A percentile compares a stretch with the other conserved stretches of the same genome.
Conservation (phyloP, 495 filamentous ascomycete genomes). For the Elasticomyces elasticus region DNA sequence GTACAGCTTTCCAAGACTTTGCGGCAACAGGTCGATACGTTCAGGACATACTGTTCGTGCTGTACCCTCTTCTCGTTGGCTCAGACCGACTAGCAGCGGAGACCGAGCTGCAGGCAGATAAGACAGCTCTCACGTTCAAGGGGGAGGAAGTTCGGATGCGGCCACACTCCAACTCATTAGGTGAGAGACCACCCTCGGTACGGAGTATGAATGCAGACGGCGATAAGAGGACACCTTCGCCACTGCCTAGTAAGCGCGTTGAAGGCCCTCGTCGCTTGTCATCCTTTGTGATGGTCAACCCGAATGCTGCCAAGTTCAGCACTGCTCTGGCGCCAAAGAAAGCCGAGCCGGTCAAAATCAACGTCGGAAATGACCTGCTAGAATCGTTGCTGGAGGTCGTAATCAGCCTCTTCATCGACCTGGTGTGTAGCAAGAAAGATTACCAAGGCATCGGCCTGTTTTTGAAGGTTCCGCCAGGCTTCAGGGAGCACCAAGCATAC, state of each 20-base stretch:
- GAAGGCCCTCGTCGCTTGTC: conserved; percentile 62
- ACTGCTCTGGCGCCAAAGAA: conserved; percentile 50
- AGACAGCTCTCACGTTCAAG: conserved; percentile 71
- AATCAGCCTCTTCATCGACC: conserved; percentile 68
- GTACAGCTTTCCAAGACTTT: conserved; percentile 68
- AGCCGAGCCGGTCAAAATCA: conserved; percentile 37
- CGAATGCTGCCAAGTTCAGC: conserved; percentile 56
- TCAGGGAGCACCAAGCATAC: conserved; percentile 84
- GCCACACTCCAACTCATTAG: conserved; percentile 52
- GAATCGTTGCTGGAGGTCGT: conserved; percentile 66
- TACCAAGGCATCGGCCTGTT: conserved; percentile 84
- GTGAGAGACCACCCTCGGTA: conserved; percentile 50
- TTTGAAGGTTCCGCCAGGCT: conserved; percentile 82
- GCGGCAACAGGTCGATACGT: conserved; percentile 66
- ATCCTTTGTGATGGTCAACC: conserved; percentile 78
- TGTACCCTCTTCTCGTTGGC: conserved; percentile 80
- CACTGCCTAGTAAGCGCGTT: conserved; percentile 40
- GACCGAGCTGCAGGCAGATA: conserved; percentile 68
- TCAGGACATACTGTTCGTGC: conserved; percentile 60
- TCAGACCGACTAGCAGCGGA: conserved; percentile 71
- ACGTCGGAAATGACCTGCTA: conserved; percentile 57
- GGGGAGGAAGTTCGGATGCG: conserved; percentile 74
- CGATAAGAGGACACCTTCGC: conserved; percentile 28
- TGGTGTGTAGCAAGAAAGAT: conserved; percentile 73
- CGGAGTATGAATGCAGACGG: conserved; percentile 54